These are phyloP conservation scores for Parastagonospora avenae DNA, from an alignment of 2,329 filamentous ascomycete genomes.

Conservation along the genomic window DNA sequence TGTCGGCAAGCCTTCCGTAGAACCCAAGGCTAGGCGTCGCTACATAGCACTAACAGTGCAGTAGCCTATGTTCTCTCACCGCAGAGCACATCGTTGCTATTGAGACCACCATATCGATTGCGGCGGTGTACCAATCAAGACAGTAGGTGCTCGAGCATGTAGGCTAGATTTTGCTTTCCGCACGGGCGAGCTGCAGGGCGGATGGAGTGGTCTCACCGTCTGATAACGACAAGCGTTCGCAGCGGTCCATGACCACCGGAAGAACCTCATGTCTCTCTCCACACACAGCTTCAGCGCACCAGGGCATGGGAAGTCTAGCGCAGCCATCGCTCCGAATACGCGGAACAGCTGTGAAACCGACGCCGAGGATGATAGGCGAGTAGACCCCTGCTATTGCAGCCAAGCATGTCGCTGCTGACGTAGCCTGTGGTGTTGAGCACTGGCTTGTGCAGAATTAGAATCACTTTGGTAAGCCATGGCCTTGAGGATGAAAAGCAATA, in stretches of 20 bases:
- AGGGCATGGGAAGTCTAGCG: neutral
- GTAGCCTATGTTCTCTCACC: neutral
- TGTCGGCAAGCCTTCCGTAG: neutral
- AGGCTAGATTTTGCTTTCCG: constrained; percentile 2
- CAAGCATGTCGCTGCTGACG: constrained; percentile 24
- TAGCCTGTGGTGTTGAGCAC: constrained; percentile 17
- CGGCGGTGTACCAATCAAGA: neutral
- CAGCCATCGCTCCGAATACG: neutral
- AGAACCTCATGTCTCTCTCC: neutral
- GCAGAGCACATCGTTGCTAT: neutral
- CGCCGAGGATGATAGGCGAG: constrained; percentile 20
- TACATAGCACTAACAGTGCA: neutral
- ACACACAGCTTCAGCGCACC: neutral
- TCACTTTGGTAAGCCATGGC: constrained; percentile 14
- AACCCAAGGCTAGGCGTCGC: neutral
- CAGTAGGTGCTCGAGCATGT: constrained; percentile 1
- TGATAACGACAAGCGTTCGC: constrained; percentile 17
- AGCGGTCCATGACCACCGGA: neutral
- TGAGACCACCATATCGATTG: neutral
- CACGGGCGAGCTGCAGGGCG: constrained; percentile 6
- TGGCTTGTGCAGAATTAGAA: constrained; percentile 25
- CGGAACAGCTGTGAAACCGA: constrained; percentile 1
- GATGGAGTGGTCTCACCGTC: constrained; percentile 28
- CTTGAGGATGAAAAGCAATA: constrained; percentile 1
- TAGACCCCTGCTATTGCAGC: constrained; percentile 4